Evolutionary conservation across 441 rosid species (phyloP).

Genomic region (Omphalea diandra): DNA sequence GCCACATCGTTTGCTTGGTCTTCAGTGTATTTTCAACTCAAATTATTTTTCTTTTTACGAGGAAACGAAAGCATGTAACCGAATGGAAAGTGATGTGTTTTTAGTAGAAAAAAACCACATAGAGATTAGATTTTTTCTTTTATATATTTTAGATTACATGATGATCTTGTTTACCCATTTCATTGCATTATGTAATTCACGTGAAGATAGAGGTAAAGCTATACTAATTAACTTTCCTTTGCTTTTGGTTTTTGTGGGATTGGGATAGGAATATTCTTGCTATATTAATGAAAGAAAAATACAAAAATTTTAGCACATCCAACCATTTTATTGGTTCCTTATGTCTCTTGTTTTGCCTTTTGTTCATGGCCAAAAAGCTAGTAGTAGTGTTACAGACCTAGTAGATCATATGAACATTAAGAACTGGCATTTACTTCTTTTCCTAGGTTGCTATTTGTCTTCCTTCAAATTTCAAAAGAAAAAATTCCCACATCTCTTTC

Average conservation of each 20-base stretch:
- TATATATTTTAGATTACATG: too few species aligned
- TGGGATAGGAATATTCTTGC: neutral
- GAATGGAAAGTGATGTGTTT: slow-evolving; percentile 11
- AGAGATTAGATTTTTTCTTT: too few species aligned
- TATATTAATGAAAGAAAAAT: slow-evolving; percentile 7
- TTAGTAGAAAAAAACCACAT: too few species aligned
- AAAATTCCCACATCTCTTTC: slow-evolving; percentile 5
- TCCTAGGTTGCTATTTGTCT: slow-evolving; percentile 15
- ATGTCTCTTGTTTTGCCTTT: neutral
- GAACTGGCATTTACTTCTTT: neutral
- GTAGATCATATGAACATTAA: slow-evolving; percentile 9
- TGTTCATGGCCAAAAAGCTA: slow-evolving; percentile 7
- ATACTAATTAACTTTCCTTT: too few species aligned
- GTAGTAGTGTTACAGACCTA: slow-evolving; percentile 9
- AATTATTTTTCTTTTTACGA: too few species aligned
- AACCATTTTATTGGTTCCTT: slow-evolving; percentile 6
- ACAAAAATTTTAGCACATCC: slow-evolving; percentile 9
- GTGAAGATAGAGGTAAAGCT: too few species aligned
- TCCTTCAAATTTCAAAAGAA: slow-evolving; percentile 5
- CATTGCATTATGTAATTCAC: too few species aligned
- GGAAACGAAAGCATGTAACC: slow-evolving; percentile 11
- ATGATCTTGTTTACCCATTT: too few species aligned
- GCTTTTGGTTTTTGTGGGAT: neutral
- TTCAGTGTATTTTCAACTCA: too few species aligned
- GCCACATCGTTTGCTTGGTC: neutral